Percentiles rank a stretch among this genome's conserved stretches.
Evolutionary conservation across 495 filamentous ascomycete genomes (phyloP).

Genomic region (Lasiosphaeris hirsuta): DNA sequence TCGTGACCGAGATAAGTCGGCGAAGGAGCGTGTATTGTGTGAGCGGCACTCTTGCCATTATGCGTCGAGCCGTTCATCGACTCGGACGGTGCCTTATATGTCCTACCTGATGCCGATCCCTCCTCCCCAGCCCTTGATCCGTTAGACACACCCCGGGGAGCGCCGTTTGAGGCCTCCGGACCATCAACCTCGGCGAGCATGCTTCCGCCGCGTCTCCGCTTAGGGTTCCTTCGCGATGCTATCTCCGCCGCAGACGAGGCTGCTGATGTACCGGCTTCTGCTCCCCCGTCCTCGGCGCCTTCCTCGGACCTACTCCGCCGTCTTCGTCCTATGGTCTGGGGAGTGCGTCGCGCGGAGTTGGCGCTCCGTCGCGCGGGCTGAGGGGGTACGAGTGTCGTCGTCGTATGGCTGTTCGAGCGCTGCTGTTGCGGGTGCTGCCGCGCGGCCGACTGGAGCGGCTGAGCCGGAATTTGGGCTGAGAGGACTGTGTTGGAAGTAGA

Average conservation of each 20-base stretch:
- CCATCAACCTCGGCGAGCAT: conserved; percentile 35
- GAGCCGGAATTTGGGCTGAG: conserved; percentile 22
- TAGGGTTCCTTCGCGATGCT: conserved; percentile 12
- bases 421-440: neutral
- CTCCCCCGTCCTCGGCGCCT: conserved; percentile 18
- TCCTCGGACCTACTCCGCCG: conserved; percentile 20
- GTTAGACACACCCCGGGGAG: conserved; percentile 35
- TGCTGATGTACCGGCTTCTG: conserved; percentile 4
- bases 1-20: conserved; percentile 68
- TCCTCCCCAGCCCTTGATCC: conserved; percentile 30
- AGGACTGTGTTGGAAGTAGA: conserved; percentile 35
- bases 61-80: conserved; percentile 39
- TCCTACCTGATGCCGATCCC: conserved; percentile 36
- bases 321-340: conserved; percentile 28
- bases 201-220: conserved; percentile 25
- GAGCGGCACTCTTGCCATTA: conserved; percentile 28
- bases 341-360: conserved; percentile 11
- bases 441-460: conserved; percentile 23
- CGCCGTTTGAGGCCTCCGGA: conserved; percentile 35
- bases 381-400: neutral
- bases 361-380: neutral
- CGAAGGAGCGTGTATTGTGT: conserved; percentile 1
- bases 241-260: conserved; percentile 11
- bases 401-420: neutral
- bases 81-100: conserved; percentile 29